phyloP scores from a whole-genome alignment of 2,329 filamentous ascomycete genomes.

The Botrytis tulipae region DNA sequence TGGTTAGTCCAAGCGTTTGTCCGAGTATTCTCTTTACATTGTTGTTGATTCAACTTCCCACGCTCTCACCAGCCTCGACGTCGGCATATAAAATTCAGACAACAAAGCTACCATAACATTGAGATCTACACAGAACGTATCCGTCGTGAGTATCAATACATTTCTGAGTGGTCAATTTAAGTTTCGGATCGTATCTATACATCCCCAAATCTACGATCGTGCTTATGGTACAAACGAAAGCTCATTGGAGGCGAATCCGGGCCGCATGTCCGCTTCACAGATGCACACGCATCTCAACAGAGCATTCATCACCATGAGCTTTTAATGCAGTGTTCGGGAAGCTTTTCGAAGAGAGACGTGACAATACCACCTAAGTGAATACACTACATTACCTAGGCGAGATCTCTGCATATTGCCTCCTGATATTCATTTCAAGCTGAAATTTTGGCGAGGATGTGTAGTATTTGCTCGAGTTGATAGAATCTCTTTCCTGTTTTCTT shows the following conservation, averaged over 20 bases:
- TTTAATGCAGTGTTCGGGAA: not conserved
- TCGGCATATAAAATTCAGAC: not conserved
- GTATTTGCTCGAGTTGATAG: not conserved
- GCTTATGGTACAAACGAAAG: conserved; percentile 3
- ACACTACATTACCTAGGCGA: conserved; percentile 8
- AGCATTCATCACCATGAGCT: conserved; percentile 3
- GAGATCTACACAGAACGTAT: not conserved
- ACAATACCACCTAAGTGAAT: conserved; percentile 13
- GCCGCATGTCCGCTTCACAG: conserved; percentile 22
- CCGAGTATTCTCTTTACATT: not conserved
- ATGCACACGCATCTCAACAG: conserved; percentile 10
- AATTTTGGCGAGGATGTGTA: not conserved
- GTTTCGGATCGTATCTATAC: conserved; percentile 11
- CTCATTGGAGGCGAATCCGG: conserved; percentile 24
- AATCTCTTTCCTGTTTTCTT: not conserved
- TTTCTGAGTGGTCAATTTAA: conserved; percentile 10
- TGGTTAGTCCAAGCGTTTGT: not conserved
- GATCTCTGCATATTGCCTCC: conserved; percentile 7
- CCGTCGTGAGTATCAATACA: not conserved
- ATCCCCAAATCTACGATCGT: not conserved
- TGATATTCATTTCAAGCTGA: conserved; percentile 1
- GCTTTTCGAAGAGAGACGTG: not conserved
- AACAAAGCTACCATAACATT: not conserved
- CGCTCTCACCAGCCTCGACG: not conserved
- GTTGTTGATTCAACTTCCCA: not conserved